Evolutionary conservation across 495 filamentous ascomycete species (phyloP).

Genomic region (Xylaria curta): DNA sequence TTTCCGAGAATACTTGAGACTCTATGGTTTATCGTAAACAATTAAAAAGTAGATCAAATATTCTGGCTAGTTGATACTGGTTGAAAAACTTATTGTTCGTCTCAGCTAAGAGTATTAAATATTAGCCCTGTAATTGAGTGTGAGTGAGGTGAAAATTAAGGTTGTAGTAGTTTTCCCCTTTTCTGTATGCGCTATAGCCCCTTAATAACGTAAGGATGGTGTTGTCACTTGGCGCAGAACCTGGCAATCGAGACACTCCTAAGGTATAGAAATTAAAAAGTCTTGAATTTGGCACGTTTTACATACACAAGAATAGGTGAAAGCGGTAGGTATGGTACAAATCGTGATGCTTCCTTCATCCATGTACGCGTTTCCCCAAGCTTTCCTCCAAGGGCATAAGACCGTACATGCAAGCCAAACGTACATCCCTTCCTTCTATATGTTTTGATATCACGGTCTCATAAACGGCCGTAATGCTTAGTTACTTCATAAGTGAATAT

Average conservation of each 20-base stretch:
- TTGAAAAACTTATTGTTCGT: background rate
- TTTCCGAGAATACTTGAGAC: background rate
- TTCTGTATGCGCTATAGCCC: background rate
- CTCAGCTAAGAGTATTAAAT: background rate
- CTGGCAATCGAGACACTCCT: background rate
- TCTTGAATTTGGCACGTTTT: conserved; percentile 35
- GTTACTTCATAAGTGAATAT: background rate
- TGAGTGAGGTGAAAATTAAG: too few species aligned
- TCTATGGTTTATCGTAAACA: background rate
- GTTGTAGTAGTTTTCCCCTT: background rate
- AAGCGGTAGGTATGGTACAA: conserved; percentile 35
- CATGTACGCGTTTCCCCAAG: conserved; percentile 12
- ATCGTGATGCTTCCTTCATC: conserved; percentile 31
- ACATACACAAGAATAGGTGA: conserved; percentile 32
- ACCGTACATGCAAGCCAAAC: conserved; percentile 26
- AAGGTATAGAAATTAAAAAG: conserved; percentile 14
- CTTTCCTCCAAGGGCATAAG: conserved; percentile 26
- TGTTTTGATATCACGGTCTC: conserved; percentile 1
- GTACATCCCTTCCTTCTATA: conserved; percentile 7
- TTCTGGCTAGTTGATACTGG: background rate
- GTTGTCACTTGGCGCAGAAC: background rate
- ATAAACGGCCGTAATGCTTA: background rate
- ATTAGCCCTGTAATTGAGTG: background rate
- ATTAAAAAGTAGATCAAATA: background rate
- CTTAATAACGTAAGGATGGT: background rate